phyloP scores from a whole-genome alignment of 1,284 basidiomycete species.

The Marasmius tenuissimus region DNA sequence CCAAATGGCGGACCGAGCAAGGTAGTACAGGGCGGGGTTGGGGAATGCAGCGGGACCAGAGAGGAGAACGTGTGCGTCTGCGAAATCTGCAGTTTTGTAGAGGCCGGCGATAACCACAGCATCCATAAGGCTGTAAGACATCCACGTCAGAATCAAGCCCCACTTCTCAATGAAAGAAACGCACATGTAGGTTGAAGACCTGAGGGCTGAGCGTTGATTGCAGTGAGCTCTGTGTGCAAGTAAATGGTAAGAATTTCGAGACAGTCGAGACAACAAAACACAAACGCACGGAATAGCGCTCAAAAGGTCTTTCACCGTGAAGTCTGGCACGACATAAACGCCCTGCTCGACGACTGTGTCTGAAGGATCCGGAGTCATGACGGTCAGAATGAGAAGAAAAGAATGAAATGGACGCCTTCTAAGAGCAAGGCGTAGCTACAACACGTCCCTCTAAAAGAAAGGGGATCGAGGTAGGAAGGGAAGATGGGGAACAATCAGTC shows the following conservation, averaged over 20 bases:
- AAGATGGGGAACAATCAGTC: conserved; percentile 8
- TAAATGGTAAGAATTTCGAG: background rate
- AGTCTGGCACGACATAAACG: conserved; percentile 73
- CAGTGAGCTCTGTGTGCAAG: conserved; percentile 74
- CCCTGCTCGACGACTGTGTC: conserved; percentile 55
- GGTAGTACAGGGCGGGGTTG: conserved; percentile 61
- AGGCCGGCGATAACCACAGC: conserved; percentile 66
- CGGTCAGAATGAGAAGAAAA: conserved; percentile 10
- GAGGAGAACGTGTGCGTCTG: conserved; percentile 61
- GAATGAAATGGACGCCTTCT: conserved; percentile 9
- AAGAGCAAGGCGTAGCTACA: too few relatives aligned
- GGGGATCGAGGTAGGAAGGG: conserved; percentile 15
- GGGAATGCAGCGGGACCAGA: conserved; percentile 60
- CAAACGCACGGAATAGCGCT: conserved; percentile 81
- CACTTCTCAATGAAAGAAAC: conserved; percentile 20
- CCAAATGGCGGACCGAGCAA: conserved; percentile 76
- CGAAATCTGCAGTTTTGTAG: conserved; percentile 70
- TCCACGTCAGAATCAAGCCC: conserved; percentile 6
- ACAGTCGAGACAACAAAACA: conserved; percentile 3
- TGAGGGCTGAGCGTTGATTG: conserved; percentile 87
- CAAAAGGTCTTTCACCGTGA: conserved; percentile 85
- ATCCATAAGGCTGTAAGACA: conserved; percentile 66
- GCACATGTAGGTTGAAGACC: conserved; percentile 84
- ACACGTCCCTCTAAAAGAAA: conserved; percentile 12
- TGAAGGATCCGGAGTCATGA: conserved; percentile 33